Conservation (phyloP, 768 basidiomycete species). For the Lentinula boryana region DNA sequence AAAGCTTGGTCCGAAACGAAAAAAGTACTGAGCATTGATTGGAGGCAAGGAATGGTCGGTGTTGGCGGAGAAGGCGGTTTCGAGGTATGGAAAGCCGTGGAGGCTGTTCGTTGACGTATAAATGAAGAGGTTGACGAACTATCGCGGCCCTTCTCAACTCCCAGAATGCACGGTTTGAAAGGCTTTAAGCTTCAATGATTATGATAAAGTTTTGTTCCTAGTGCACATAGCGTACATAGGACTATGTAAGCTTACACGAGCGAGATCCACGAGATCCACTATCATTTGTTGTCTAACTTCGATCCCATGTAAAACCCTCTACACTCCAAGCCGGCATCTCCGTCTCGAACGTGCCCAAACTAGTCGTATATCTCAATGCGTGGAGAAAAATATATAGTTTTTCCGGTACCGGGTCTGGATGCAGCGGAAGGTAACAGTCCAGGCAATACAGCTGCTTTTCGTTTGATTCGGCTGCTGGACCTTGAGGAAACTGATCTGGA, state of each 20-base stretch:
- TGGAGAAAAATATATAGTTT: constrained; percentile 94
- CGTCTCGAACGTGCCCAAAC: constrained; percentile 78
- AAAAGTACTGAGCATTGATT: constrained; percentile 58
- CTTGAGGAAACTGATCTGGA: constrained; percentile 25
- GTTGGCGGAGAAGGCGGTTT: constrained; percentile 63
- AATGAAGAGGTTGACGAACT: neutral
- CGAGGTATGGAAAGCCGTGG: constrained; percentile 55
- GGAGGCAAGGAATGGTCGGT: constrained; percentile 48
- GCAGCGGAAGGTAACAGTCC: constrained; percentile 88
- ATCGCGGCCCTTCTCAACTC: too few relatives aligned
- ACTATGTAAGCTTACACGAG: too few relatives aligned
- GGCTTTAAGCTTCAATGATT: neutral
- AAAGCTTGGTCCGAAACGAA: constrained; percentile 48
- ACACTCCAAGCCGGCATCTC: constrained; percentile 87
- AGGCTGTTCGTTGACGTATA: constrained; percentile 15
- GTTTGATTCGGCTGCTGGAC: constrained; percentile 29
- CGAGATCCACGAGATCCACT: too few relatives aligned
- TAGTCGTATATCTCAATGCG: constrained; percentile 78
- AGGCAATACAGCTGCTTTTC: constrained; percentile 64
- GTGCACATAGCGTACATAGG: too few relatives aligned
- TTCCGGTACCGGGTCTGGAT: constrained; percentile 91
- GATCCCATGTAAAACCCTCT: constrained; percentile 46
- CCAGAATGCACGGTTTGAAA: too few relatives aligned
- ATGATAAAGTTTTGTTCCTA: too few relatives aligned
- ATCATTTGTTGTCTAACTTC: neutral